Conservation (phyloP, 1,139 yeast genomes). For the Diutina ranongensis region DNA sequence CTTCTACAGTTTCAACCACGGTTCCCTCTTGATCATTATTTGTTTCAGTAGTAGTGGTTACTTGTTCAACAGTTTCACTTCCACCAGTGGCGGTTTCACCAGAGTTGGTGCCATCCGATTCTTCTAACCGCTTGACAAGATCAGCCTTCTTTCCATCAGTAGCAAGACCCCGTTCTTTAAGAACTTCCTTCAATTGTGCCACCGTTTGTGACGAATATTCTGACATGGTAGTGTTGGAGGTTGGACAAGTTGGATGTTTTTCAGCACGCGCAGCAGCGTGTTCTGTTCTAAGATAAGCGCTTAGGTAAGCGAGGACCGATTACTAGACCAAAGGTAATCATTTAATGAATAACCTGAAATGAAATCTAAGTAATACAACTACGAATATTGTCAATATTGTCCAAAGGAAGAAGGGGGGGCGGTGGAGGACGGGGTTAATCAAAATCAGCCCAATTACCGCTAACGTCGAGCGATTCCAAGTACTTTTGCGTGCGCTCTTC, state of each 20-base stretch:
- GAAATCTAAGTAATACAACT: no score
- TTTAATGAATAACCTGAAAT: no score
- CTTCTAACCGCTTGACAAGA: constrained; percentile 56
- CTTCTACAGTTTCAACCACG: constrained; percentile 6
- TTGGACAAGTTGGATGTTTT: background rate
- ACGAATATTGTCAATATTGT: no score
- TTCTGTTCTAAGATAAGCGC: no score
- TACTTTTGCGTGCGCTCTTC: background rate
- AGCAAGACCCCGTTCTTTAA: constrained; percentile 58
- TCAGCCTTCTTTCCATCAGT: constrained; percentile 79
- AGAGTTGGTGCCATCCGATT: constrained; percentile 10
- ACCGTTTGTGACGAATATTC: constrained; percentile 62
- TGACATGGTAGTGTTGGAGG: constrained; percentile 25
- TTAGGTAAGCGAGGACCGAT: background rate
- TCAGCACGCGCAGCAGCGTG: background rate
- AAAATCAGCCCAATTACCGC: constrained; percentile 6
- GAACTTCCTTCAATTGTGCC: constrained; percentile 69
- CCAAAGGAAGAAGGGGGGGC: no score
- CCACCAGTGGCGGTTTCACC: constrained; percentile 13
- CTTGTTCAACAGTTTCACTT: constrained; percentile 10
- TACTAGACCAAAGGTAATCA: background rate
- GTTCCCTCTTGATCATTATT: constrained; percentile 6
- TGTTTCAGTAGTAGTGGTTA: constrained; percentile 9
- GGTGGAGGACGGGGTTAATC: no score
- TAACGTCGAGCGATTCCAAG: constrained; percentile 1